phyloP scores from a whole-genome alignment of 1,284 basidiomycete genomes.

The Tetrapyrgos nigripes region DNA sequence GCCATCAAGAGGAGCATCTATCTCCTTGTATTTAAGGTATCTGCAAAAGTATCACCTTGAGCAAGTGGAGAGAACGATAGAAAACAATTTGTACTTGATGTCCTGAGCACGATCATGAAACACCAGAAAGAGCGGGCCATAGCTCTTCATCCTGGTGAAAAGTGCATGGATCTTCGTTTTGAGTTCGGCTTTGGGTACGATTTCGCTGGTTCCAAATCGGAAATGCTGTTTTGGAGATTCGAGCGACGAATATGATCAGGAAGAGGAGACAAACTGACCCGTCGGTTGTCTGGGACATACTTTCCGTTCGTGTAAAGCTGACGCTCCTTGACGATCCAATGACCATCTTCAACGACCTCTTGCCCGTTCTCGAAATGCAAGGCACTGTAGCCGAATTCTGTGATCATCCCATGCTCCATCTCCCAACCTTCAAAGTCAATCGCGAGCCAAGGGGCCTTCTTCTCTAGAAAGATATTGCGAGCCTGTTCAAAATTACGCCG shows the following conservation, averaged over 20 bases:
- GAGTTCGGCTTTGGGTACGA: conserved; percentile 56
- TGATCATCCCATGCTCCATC: conserved; percentile 68
- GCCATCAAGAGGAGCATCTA: conserved; percentile 60
- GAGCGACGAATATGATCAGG: neutral
- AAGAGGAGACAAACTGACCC: conserved; percentile 47
- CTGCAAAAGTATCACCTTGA: conserved; percentile 35
- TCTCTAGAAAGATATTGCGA: conserved; percentile 64
- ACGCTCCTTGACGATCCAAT: conserved; percentile 73
- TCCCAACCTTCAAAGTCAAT: conserved; percentile 87
- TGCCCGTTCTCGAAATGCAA: conserved; percentile 60
- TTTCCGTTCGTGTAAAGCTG: conserved; percentile 59
- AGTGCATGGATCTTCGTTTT: conserved; percentile 58
- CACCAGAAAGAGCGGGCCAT: conserved; percentile 76
- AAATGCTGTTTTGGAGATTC: too few species aligned
- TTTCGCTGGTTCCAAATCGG: conserved; percentile 66
- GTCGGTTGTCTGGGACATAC: conserved; percentile 67
- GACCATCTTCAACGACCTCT: conserved; percentile 55
- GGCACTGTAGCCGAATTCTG: conserved; percentile 78
- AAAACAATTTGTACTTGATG: conserved; percentile 59
- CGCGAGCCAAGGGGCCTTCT: conserved; percentile 72
- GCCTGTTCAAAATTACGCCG: conserved; percentile 70
- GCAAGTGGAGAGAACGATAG: neutral
- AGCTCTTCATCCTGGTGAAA: conserved; percentile 44
- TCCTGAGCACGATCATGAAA: conserved; percentile 82
- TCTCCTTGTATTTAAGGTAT: conserved; percentile 53